Evolutionary conservation across 768 basidiomycete genomes (phyloP), one percentile per base, ranked within the genome.

Genomic region (Russula sp.): DNA sequence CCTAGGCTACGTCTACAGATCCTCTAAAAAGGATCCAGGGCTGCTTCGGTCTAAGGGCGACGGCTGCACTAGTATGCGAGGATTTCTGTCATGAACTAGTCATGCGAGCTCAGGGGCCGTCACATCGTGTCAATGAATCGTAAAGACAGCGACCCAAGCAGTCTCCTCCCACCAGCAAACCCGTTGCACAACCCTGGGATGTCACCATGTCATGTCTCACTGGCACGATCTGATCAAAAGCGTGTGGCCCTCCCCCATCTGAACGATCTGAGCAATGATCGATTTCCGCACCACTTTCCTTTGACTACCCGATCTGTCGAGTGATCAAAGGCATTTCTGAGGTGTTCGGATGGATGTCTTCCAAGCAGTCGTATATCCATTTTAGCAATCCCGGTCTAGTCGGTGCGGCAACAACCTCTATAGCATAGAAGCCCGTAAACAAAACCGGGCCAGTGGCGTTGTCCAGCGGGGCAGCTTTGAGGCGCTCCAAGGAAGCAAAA

Each of bases 401-500:
- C 30, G 26, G 40, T 22, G 11, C n/a, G 44, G 22, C 44, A 20
- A 34, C 56, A n/a, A n/a, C n/a, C 56, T 57, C 16, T 26, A 48
- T 36, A 32, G 30, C 46, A 40, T 54, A 54, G 42, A 36, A 34
- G 18, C 34, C 10, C 16, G 28, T 13, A 14, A 38, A 48, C 44
- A 20, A 38, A 30, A 20, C 18, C 5, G 38, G 20, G 28, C 28
- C 8, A 18, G 40, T n/a, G 4, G 18, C 34, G 28, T 8, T 59
- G 20, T 38, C 5, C 9, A 14, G 18, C 26, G 42, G 40, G n/a
- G n/a, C n/a, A n/a, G n/a, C n/a, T 10, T n/a, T 14, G 48, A 22
- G 5, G 16, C 34, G 22, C 24, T 44, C 52, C 32, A 36, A 28
- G 16, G 16, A 51, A 52, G 59, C 16, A 46, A 53, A 63, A 61